phyloP scores from a whole-genome alignment of 306 rosid genomes.

The Mimosa bimucronata region DNA sequence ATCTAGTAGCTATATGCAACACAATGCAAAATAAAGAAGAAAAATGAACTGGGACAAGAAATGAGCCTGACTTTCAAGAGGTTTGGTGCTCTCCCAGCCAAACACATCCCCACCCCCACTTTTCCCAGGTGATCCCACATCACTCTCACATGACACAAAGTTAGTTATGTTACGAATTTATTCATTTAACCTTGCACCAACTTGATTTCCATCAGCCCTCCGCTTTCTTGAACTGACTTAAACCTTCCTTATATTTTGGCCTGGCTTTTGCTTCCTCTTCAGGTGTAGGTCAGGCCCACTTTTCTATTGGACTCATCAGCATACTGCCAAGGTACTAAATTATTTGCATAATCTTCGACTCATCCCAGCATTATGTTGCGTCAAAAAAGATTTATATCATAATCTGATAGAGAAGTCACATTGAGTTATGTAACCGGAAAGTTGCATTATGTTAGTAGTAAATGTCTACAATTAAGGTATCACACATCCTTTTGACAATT shows the following conservation, averaged over 20 bases:
- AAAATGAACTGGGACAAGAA: background rate
- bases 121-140: background rate
- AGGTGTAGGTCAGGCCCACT: slow-evolving; percentile 33
- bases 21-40: background rate
- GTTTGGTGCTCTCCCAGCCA: background rate
- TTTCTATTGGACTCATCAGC: background rate
- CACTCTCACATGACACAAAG: background rate
- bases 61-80: background rate
- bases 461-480: background rate
- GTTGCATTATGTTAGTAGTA: slow-evolving; percentile 6
- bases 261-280: background rate
- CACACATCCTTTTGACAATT: background rate
- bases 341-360: background rate
- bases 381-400: background rate
- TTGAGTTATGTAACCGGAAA: background rate
- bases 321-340: background rate
- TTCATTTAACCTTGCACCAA: background rate
- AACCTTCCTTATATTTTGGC: background rate
- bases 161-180: background rate
- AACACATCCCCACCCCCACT: background rate
- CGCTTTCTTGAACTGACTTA: background rate
- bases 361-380: background rate
- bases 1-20: background rate
- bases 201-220: background rate
- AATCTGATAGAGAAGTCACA: background rate